These are phyloP conservation scores for Adansonia grandidieri DNA, from an alignment of 441 rosid species.

Conservation along the genomic window DNA sequence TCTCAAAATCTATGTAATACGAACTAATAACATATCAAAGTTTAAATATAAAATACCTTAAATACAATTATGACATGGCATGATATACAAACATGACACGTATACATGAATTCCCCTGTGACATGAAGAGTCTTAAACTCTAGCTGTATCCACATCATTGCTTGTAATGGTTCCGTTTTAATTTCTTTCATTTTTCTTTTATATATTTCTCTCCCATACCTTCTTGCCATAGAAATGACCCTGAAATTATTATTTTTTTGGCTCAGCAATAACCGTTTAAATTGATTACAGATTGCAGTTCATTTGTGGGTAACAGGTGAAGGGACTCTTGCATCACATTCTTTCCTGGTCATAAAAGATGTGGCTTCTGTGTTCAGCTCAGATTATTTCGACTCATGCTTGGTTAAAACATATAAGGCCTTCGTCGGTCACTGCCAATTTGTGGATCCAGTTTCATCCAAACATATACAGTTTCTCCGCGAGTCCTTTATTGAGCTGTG, in stretches of 20 bases:
- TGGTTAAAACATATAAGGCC: conserved; percentile 68
- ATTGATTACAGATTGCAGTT: conserved; percentile 61
- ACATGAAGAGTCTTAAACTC: not conserved
- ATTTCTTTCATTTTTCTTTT: not conserved
- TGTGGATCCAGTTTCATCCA: conserved; percentile 49
- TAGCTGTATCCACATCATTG: not conserved
- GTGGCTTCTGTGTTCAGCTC: conserved; percentile 61
- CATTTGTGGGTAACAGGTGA: conserved; percentile 85
- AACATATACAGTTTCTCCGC: conserved; percentile 58
- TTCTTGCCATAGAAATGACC: not conserved
- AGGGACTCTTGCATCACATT: conserved; percentile 52
- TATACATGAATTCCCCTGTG: not conserved
- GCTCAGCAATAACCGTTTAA: conserved; percentile 19
- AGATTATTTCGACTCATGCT: conserved; percentile 65
- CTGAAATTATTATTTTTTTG: not conserved
- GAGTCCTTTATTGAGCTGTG: conserved; percentile 74
- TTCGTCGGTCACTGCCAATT: conserved; percentile 68
- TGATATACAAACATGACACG: too few relatives aligned
- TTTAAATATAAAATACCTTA: too few relatives aligned
- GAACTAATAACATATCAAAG: too few relatives aligned
- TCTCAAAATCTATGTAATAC: too few relatives aligned
- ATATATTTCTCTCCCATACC: not conserved
- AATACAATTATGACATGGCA: too few relatives aligned
- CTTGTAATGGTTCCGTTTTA: not conserved
- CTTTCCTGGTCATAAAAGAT: conserved; percentile 64